phyloP scores from a whole-genome alignment of 805 yeast species.

The Zygoascus flipseniorum region DNA sequence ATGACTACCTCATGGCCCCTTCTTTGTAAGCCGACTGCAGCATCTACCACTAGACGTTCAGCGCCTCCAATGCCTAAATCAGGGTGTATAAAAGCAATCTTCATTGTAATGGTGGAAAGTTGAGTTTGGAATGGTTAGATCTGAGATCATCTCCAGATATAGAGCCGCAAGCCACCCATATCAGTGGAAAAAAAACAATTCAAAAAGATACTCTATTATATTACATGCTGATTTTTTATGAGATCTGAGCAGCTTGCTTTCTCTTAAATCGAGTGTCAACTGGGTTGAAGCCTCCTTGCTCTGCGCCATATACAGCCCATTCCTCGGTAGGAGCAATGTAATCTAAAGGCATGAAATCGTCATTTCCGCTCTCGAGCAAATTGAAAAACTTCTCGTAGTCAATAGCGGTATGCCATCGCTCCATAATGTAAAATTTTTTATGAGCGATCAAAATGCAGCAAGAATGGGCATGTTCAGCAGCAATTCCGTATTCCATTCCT shows the following conservation, averaged over 20 bases:
- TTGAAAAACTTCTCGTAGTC: conserved; percentile 71
- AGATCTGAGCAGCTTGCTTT: conserved; percentile 33
- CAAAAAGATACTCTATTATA: neutral
- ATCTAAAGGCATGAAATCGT: conserved; percentile 66
- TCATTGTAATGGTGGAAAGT: conserved; percentile 26
- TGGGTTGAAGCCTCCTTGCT: conserved; percentile 84
- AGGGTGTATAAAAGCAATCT: conserved; percentile 85
- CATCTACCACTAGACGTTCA: conserved; percentile 92
- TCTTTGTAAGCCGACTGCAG: conserved; percentile 78
- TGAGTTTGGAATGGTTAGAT: too few species aligned
- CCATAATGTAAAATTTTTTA: conserved; percentile 56
- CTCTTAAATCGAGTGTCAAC: conserved; percentile 63
- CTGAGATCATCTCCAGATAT: too few species aligned
- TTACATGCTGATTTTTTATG: too few species aligned
- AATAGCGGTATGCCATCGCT: conserved; percentile 82
- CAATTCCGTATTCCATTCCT: conserved; percentile 69
- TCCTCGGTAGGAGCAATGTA: conserved; percentile 74
- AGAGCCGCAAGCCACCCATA: too few species aligned
- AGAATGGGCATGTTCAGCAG: conserved; percentile 93
- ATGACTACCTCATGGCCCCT: conserved; percentile 55
- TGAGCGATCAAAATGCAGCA: conserved; percentile 86
- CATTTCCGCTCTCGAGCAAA: conserved; percentile 50
- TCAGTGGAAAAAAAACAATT: neutral
- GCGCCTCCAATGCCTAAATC: conserved; percentile 98
- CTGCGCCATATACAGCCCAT: conserved; percentile 88